Evolutionary conservation across 106 monocot genomes (phyloP).

Genomic region (Xerophyta viscosa): DNA sequence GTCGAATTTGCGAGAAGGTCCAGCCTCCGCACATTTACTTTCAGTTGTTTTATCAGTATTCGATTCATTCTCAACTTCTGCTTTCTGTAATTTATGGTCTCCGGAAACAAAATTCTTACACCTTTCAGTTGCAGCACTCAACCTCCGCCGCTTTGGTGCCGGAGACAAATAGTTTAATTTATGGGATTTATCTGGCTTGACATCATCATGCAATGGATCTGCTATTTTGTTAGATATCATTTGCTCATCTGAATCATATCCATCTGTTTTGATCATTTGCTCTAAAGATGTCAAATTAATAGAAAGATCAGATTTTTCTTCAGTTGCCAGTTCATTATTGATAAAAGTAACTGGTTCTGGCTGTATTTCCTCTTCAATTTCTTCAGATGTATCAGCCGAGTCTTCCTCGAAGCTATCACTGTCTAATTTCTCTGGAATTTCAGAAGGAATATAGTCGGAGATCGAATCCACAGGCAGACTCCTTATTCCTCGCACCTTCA

Average conservation of each 20-base stretch:
- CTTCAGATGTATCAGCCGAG: conserved; percentile 4
- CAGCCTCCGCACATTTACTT: conserved; percentile 2
- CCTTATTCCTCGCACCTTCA: conserved; percentile 43
- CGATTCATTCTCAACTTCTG: background rate
- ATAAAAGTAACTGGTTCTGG: background rate
- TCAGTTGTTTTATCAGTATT: conserved; percentile 6
- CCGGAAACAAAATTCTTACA: conserved; percentile 6
- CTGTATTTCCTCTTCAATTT: background rate
- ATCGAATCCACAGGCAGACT: conserved; percentile 34
- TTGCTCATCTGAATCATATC: conserved; percentile 10
- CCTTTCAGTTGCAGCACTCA: conserved; percentile 28
- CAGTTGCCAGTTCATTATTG: background rate
- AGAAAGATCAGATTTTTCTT: background rate
- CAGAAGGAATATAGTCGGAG: background rate
- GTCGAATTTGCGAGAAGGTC: conserved; percentile 1
- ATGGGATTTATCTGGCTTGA: conserved; percentile 18
- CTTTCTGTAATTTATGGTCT: conserved; percentile 5
- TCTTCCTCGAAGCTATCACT: conserved; percentile 21
- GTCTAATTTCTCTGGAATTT: conserved; percentile 8
- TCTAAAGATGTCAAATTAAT: conserved; percentile 5
- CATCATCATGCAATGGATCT: conserved; percentile 8
- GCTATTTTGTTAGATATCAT: too few species aligned
- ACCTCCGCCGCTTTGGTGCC: conserved; percentile 32
- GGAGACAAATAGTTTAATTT: conserved; percentile 20
- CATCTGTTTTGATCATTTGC: conserved; percentile 6